Conservation (phyloP, 805 yeast species). For the Ogataea trehalophila region DNA sequence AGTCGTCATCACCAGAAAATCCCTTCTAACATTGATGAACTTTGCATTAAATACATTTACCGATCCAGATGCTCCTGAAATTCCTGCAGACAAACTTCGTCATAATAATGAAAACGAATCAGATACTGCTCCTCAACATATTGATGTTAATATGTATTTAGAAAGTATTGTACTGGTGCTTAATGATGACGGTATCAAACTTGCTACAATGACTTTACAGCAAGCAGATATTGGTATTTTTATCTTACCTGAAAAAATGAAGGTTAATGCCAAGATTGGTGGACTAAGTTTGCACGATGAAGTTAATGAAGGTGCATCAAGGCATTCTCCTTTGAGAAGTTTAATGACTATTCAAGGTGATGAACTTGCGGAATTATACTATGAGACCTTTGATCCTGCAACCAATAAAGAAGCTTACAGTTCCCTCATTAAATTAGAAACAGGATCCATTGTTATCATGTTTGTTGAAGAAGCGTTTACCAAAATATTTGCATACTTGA, state of each 20-base stretch:
- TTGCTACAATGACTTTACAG: slow-evolving; percentile 74
- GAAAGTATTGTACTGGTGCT: slow-evolving; percentile 70
- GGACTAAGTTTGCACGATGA: slow-evolving; percentile 77
- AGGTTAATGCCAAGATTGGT: slow-evolving; percentile 67
- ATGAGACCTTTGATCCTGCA: slow-evolving; percentile 71
- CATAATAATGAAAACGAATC: slow-evolving; percentile 58
- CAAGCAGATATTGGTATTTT: slow-evolving; percentile 65
- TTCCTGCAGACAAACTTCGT: slow-evolving; percentile 66
- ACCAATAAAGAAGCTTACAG: slow-evolving; percentile 46
- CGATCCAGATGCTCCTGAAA: slow-evolving; percentile 64
- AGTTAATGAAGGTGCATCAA: slow-evolving; percentile 54
- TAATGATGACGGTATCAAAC: slow-evolving; percentile 75
- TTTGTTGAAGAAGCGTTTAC: slow-evolving; percentile 79
- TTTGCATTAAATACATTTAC: slow-evolving; percentile 85
- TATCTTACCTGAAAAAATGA: slow-evolving; percentile 73
- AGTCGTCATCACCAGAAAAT: slow-evolving; percentile 69
- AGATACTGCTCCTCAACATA: slow-evolving; percentile 65
- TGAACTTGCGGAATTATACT: slow-evolving; percentile 69
- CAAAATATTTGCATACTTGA: slow-evolving; percentile 59
- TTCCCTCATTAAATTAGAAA: slow-evolving; percentile 54
- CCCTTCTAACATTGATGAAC: slow-evolving; percentile 72
- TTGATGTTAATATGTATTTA: slow-evolving; percentile 61
- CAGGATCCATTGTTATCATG: slow-evolving; percentile 72
- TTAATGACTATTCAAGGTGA: slow-evolving; percentile 79
- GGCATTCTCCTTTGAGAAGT: slow-evolving; percentile 55